A percentile compares a stretch with the other conserved stretches of the same genome.
Conservation (phyloP, 805 yeast genomes). For the Schwanniomyces polymorphus region DNA sequence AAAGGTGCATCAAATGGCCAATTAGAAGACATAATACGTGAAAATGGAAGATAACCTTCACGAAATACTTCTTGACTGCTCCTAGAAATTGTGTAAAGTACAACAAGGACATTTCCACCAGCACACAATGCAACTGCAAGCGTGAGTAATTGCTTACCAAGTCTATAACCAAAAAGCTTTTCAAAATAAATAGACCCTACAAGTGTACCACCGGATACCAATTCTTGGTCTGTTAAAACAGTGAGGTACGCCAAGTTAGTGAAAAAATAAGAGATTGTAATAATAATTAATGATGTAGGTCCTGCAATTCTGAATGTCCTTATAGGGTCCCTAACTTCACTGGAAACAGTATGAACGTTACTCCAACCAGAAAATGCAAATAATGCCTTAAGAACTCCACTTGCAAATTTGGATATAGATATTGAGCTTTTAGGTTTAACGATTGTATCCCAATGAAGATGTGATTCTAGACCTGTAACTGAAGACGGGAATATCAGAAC, state of each 20-base stretch:
- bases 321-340: slow-evolving; percentile 60
- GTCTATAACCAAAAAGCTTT: slow-evolving; percentile 50
- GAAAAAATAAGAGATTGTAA: slow-evolving; percentile 48
- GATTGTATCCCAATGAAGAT: slow-evolving; percentile 32
- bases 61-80: slow-evolving; percentile 65
- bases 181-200: slow-evolving; percentile 60
- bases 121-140: slow-evolving; percentile 60
- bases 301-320: slow-evolving; percentile 62
- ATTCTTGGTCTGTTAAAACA: slow-evolving; percentile 53
- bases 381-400: slow-evolving; percentile 57
- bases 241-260: slow-evolving; percentile 58
- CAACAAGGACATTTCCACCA: slow-evolving; percentile 64
- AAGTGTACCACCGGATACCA: slow-evolving; percentile 54
- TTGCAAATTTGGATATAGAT: slow-evolving; percentile 47
- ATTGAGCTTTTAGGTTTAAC: slow-evolving; percentile 31
- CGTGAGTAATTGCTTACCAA: slow-evolving; percentile 57
- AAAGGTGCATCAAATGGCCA: slow-evolving; percentile 59
- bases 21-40: slow-evolving; percentile 52
- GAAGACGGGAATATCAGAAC: slow-evolving; percentile 51
- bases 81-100: slow-evolving; percentile 57
- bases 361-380: slow-evolving; percentile 68
- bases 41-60: slow-evolving; percentile 61
- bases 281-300: slow-evolving; percentile 49
- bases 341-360: slow-evolving; percentile 57
- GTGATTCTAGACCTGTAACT: slow-evolving; percentile 43